These are phyloP conservation scores for Schwanniomyces sp. DNA, from an alignment of 805 yeast genomes.

Conservation along the genomic window DNA sequence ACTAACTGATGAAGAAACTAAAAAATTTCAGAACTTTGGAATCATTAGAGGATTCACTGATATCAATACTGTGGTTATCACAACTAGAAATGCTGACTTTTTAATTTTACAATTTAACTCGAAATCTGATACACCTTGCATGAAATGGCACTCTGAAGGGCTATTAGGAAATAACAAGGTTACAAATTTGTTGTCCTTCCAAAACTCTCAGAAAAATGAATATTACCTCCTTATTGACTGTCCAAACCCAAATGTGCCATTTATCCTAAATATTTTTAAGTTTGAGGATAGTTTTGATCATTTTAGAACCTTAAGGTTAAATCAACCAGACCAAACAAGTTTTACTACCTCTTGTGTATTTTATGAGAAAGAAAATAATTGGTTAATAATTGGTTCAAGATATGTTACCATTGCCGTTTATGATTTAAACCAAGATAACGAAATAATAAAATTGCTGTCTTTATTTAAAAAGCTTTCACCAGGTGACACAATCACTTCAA, in stretches of 20 bases:
- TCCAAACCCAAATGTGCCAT: conserved; percentile 62
- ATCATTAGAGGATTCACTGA: conserved; percentile 41
- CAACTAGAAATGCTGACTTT: conserved; percentile 40
- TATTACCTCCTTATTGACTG: conserved; percentile 55
- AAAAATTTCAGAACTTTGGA: conserved; percentile 38
- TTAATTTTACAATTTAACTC: conserved; percentile 30
- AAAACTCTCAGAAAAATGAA: conserved; percentile 14
- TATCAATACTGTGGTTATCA: conserved; percentile 25
- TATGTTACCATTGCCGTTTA: conserved; percentile 65
- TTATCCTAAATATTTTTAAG: conserved; percentile 42
- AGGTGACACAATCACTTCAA: conserved; percentile 70
- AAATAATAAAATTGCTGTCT: conserved; percentile 16
- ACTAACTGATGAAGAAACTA: conserved; percentile 12
- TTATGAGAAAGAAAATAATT: conserved; percentile 34
- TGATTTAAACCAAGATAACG: conserved; percentile 28
- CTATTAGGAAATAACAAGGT: conserved; percentile 40
- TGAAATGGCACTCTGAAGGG: conserved; percentile 23
- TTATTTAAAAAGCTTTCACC: conserved; percentile 50
- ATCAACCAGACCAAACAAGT: conserved; percentile 42
- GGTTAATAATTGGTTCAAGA: conserved; percentile 68
- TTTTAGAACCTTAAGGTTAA: conserved; percentile 23
- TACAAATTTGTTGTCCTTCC: conserved; percentile 46
- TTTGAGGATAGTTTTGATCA: conserved; percentile 18
- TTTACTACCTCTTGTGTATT: conserved; percentile 62
- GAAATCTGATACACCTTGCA: conserved; percentile 12